Conservation (phyloP, 148 eudicot genomes). For the Vaccinium darrowii region DNA sequence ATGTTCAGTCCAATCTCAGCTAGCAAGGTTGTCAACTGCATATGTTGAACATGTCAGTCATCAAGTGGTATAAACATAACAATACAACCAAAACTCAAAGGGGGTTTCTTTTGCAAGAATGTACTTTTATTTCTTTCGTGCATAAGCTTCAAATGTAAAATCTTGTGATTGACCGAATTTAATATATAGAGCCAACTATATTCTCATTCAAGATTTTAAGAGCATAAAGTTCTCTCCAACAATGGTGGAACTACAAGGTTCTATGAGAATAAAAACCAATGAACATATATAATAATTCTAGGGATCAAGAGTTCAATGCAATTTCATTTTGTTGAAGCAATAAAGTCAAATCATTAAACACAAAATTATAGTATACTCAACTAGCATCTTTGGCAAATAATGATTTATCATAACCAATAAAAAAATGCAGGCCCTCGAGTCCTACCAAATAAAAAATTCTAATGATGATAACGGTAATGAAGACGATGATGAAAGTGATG, state of each 20-base stretch:
- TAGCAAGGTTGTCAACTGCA: constrained; percentile 74
- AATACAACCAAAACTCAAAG: not conserved
- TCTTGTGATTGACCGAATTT: not conserved
- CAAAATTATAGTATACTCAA: not conserved
- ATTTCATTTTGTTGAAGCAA: constrained; percentile 4
- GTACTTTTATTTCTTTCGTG: not conserved
- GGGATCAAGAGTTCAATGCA: not conserved
- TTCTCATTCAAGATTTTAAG: not conserved
- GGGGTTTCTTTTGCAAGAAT: not conserved
- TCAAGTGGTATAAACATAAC: not conserved
- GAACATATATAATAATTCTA: not conserved
- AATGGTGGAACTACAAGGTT: not conserved
- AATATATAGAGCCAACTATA: not conserved
- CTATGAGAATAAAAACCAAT: too few species aligned
- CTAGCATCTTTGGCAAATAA: not conserved
- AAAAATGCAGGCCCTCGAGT: not conserved
- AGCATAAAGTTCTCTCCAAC: not conserved
- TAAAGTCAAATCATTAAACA: not conserved
- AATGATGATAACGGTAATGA: not conserved
- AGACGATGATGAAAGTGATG: not conserved
- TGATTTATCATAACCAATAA: not conserved
- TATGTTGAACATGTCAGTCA: constrained; percentile 19
- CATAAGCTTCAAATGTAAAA: not conserved
- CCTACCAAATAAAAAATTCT: not conserved
- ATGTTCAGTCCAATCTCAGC: constrained; percentile 78